Evolutionary conservation across 495 filamentous ascomycete species (phyloP).

Genomic region (Tirmania nivea): DNA sequence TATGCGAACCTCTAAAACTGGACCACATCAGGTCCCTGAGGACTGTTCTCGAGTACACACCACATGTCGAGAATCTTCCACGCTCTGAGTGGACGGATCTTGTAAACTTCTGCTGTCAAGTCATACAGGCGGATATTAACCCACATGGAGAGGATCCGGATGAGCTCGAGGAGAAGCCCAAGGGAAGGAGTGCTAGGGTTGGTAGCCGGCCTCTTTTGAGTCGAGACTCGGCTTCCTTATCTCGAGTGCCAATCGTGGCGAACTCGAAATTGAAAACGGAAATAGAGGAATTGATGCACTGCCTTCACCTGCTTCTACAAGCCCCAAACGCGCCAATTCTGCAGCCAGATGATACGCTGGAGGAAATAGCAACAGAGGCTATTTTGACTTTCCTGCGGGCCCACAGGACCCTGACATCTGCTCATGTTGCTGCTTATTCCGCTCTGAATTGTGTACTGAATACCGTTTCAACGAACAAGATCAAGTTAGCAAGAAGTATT

Average conservation of each 20-base stretch:
- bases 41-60: constrained; percentile 43
- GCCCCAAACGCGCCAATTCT: constrained; percentile 49
- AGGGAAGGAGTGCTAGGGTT: constrained; percentile 15
- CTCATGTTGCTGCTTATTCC: constrained; percentile 50
- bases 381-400: constrained; percentile 41
- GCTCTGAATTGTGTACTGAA: constrained; percentile 49
- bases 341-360: constrained; percentile 33
- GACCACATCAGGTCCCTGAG: constrained; percentile 60
- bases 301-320: constrained; percentile 41
- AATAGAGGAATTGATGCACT: constrained; percentile 38
- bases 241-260: constrained; percentile 16
- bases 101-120: constrained; percentile 13
- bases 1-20: constrained; percentile 47
- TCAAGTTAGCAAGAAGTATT: constrained; percentile 34
- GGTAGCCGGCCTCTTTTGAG: constrained; percentile 13
- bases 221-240: constrained; percentile 15
- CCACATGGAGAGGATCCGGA: constrained; percentile 15
- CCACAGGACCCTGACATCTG: constrained; percentile 34
- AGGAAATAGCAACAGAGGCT: constrained; percentile 12
- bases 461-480: constrained; percentile 43
- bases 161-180: neutral
- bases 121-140: constrained; percentile 14
- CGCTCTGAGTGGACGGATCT: constrained; percentile 36
- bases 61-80: constrained; percentile 58
- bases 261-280: constrained; percentile 18